Base-by-base conservation (phyloP, 169 alveolate genomes). In the Toxoplasma gondii region DNA sequence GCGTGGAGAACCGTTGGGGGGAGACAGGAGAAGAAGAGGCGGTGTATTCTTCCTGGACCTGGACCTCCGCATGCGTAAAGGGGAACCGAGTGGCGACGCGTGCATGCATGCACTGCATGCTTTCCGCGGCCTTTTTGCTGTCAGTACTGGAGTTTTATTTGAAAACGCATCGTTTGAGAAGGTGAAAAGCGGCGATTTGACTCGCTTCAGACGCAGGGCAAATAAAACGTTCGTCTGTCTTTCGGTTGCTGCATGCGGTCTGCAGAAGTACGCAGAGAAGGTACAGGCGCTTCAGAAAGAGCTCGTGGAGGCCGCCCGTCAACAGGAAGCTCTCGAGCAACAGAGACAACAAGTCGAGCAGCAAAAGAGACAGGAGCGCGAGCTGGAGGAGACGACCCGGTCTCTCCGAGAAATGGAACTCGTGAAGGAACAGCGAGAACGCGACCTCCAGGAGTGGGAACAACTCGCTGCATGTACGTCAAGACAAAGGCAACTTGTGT, bases 401-500 rank as follows among this genome's bases (percentile, higher is more conserved):
- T 44, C n/a, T 34, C 78, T 84, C 41, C 24, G 45, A 31, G 80
- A 84, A 34, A 34, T 44, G 5, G 53, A 84, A 45, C 69, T 84
- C 36, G 45, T 41, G 78, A 43, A 45, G 43, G 41, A 84, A 67
- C 69, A 84, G 31, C 70, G 17, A 31, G 41, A 39, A 16, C 44
- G 34, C 9, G 91, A 84, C 4, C 41, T 84, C 0, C 49, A 39
- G 41, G 69, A 43, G 44, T 84, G 91, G 91, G 58, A 38, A 36
- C 44, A 84, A 49, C 91, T 84, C 12, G 91, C 91, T 10, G 91
- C 91, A 19, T 84, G 91, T 84, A 49, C 31, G 91, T 39, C 67
- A 9, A 7, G 34, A 5, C 39, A 24, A 24, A n/a, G 87, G 43
- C 36, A 10, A 10, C 36, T 19, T 31, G 17, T 10, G 36, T 58